A percentile compares a stretch with the other conserved stretches of the same genome.
Evolutionary conservation across 1,139 yeast genomes (phyloP).

Genomic region (Lodderomyces margitis): DNA sequence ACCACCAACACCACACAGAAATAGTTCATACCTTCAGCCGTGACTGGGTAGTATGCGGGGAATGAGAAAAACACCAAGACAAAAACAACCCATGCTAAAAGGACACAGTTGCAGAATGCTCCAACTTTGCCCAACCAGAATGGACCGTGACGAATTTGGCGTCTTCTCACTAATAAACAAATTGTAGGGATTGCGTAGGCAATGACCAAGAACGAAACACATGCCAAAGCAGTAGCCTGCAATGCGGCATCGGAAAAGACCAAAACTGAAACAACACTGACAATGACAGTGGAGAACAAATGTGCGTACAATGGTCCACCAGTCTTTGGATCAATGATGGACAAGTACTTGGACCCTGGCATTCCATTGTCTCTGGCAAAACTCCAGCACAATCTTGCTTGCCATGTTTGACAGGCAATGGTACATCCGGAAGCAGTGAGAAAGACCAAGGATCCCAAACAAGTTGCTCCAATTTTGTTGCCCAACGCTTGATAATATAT

Average conservation of each 20-base stretch:
- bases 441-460: slow-evolving; percentile 33
- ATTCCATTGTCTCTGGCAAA: slow-evolving; percentile 67
- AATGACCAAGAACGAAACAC: slow-evolving; percentile 43
- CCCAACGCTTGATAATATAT: slow-evolving; percentile 38
- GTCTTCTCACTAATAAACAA: slow-evolving; percentile 55
- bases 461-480: slow-evolving; percentile 37
- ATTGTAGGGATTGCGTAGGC: slow-evolving; percentile 43
- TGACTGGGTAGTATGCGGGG: slow-evolving; percentile 66
- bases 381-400: slow-evolving; percentile 73
- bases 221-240: slow-evolving; percentile 46
- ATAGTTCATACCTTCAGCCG: slow-evolving; percentile 64
- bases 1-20: slow-evolving; percentile 64
- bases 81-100: slow-evolving; percentile 58
- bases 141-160: slow-evolving; percentile 67
- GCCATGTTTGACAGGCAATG: slow-evolving; percentile 46
- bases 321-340: slow-evolving; percentile 40
- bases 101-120: slow-evolving; percentile 49
- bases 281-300: slow-evolving; percentile 40
- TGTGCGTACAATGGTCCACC: slow-evolving; percentile 49
- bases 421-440: slow-evolving; percentile 43
- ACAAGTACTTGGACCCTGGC: slow-evolving; percentile 42
- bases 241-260: slow-evolving; percentile 41
- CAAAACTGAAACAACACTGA: slow-evolving; percentile 42
- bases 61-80: slow-evolving; percentile 64
- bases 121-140: slow-evolving; percentile 62